Evolutionary conservation across 2,329 filamentous ascomycete genomes (phyloP), one percentile per base, ranked within the genome.

Genomic region (Cylindrodendrum hubeiense): DNA sequence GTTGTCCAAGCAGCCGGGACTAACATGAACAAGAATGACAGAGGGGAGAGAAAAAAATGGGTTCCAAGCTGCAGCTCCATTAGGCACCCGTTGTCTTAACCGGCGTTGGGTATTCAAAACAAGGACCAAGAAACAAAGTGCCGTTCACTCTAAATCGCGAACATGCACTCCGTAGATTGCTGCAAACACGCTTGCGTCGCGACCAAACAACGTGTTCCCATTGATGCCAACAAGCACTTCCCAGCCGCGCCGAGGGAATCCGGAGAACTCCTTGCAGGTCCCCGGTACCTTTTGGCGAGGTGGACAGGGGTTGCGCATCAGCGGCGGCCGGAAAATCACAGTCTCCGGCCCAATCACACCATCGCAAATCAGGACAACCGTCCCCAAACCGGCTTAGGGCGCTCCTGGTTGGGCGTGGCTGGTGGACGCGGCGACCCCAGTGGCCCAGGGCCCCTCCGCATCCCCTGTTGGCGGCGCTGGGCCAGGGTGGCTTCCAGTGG

Each of bases 251-350:
- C 51, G 60, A 72, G 59, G 59, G 68, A 68, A 65, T 70, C 67
- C 65, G 63, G 65, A 73, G 70, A 59, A 60, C 61, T 67, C 70
- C 68, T 72, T 69, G 68, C 54, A 66, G 21, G 51, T 62, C 46
- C 51, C 60, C 28, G 43, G 56, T 55, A 60, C 50, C 46, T 60
- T 57, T 53, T 37, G 41, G 33, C 28, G 26, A 46, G 37, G 66
- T 53, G 67, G 67, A 33, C 53, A 72, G 63, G 72, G 71, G 72
- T 65, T 24, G 34, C 33, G 37, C 51, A 43, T 64, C 59, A 49
- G 62, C 74, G 71, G 74, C 53, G 53, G 54, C 44, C 77, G 76
- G 76, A 78, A 72, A 72, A 76, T 78, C 73, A 41, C 12, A 28
- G 22, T 10, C 43, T 63, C 77, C 77, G 77, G 55, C 0, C 77